phyloP scores from a whole-genome alignment of 2,329 filamentous ascomycete species.

The Gremmenia infestans region DNA sequence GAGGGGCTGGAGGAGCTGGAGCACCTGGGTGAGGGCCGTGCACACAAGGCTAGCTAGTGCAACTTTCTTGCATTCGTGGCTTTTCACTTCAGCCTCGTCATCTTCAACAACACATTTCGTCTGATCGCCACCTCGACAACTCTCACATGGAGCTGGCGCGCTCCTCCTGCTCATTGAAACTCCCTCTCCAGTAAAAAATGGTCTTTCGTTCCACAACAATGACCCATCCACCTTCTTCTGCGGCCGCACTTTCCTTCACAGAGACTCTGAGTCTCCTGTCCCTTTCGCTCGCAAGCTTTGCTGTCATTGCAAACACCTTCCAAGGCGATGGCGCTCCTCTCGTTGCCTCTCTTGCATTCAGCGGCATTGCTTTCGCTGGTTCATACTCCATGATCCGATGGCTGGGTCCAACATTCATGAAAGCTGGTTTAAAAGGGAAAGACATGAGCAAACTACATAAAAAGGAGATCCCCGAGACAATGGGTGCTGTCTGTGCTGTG shows the following conservation, averaged over 20 bases:
- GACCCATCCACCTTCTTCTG: slow-evolving; percentile 9
- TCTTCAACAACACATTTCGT: background rate
- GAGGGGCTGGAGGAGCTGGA: background rate
- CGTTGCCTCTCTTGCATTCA: slow-evolving; percentile 82
- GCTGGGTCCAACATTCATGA: slow-evolving; percentile 86
- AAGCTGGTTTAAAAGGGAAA: slow-evolving; percentile 80
- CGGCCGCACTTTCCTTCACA: slow-evolving; percentile 41
- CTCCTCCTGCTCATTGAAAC: background rate
- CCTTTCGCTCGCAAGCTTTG: slow-evolving; percentile 63
- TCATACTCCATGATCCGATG: slow-evolving; percentile 86
- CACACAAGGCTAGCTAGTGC: background rate
- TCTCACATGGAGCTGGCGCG: slow-evolving; percentile 2
- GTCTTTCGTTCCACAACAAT: slow-evolving; percentile 6
- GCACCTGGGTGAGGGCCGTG: background rate
- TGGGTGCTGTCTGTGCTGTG: slow-evolving; percentile 89
- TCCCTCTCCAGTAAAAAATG: background rate
- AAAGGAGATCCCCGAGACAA: slow-evolving; percentile 85
- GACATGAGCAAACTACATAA: slow-evolving; percentile 77
- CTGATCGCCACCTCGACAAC: background rate
- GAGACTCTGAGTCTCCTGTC: slow-evolving; percentile 54
- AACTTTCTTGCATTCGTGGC: slow-evolving; percentile 8
- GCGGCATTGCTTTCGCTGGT: slow-evolving; percentile 74
- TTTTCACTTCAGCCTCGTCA: slow-evolving; percentile 8
- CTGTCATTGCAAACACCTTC: slow-evolving; percentile 75
- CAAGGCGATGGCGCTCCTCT: slow-evolving; percentile 80